Conservation (phyloP, 2,329 filamentous ascomycete species). For the Chrysosporium queenslandicum region DNA sequence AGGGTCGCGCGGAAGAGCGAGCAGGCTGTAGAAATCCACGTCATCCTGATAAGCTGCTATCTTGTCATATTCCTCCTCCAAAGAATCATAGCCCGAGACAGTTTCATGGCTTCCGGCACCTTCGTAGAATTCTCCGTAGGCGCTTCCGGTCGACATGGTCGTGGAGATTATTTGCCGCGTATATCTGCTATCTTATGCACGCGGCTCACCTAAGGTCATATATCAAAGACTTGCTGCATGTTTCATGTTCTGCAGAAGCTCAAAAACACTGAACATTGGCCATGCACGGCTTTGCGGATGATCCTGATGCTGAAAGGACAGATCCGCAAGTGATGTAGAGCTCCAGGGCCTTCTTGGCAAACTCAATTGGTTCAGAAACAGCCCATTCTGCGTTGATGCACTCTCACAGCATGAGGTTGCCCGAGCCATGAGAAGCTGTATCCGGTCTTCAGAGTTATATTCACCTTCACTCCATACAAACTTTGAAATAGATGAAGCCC, state of each 20-base stretch:
- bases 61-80: constrained; percentile 14
- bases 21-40: constrained; percentile 35
- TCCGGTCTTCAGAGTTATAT: too few species aligned
- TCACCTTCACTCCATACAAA: too few species aligned
- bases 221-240: neutral
- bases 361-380: neutral
- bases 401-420: too few species aligned
- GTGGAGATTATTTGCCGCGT: neutral
- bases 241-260: neutral
- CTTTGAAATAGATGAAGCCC: too few species aligned
- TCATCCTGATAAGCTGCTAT: constrained; percentile 13
- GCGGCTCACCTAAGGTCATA: neutral
- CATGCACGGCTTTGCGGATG: neutral
- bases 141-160: neutral
- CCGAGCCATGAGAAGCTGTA: too few species aligned
- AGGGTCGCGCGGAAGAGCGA: constrained; percentile 32
- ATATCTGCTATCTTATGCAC: neutral
- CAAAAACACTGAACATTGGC: neutral
- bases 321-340: neutral
- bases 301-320: neutral
- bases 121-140: neutral
- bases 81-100: neutral
- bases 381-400: too few species aligned
- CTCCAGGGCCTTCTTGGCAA: neutral
- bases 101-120: neutral